These are phyloP conservation scores for Vicia villosa DNA, from an alignment of 306 rosid genomes.

Conservation along the genomic window DNA sequence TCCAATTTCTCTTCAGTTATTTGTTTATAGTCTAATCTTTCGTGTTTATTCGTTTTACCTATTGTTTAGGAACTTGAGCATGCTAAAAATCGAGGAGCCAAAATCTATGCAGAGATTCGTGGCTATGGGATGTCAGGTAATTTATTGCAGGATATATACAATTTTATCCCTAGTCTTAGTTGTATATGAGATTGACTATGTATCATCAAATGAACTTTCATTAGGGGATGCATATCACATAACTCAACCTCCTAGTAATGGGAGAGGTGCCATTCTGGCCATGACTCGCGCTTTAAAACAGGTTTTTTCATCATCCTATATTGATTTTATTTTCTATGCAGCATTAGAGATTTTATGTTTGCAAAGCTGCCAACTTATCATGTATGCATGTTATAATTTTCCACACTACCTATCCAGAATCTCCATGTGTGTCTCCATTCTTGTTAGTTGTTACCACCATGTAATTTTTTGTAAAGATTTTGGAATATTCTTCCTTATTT, in stretches of 20 bases:
- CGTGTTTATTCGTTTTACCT: constrained; percentile 27
- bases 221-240: constrained; percentile 93
- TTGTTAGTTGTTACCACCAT: no score
- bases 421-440: no score
- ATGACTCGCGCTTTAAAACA: constrained; percentile 83
- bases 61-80: constrained; percentile 82
- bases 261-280: constrained; percentile 94
- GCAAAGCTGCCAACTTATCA: constrained; percentile 27
- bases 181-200: constrained; percentile 30
- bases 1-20: constrained; percentile 10
- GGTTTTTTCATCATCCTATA: constrained; percentile 47
- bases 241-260: constrained; percentile 86
- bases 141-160: constrained; percentile 27
- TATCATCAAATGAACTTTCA: constrained; percentile 31
- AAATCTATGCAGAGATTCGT: constrained; percentile 84
- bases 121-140: constrained; percentile 97
- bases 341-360: constrained; percentile 17
- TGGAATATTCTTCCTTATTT: no score
- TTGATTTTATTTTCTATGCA: constrained; percentile 14
- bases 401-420: not conserved
- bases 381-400: constrained; percentile 4
- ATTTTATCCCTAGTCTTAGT: constrained; percentile 21
- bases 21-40: constrained; percentile 28
- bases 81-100: constrained; percentile 83
- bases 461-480: no score